Base-by-base conservation (phyloP, 805 yeast species). In the Lipomyces lipofer region DNA sequence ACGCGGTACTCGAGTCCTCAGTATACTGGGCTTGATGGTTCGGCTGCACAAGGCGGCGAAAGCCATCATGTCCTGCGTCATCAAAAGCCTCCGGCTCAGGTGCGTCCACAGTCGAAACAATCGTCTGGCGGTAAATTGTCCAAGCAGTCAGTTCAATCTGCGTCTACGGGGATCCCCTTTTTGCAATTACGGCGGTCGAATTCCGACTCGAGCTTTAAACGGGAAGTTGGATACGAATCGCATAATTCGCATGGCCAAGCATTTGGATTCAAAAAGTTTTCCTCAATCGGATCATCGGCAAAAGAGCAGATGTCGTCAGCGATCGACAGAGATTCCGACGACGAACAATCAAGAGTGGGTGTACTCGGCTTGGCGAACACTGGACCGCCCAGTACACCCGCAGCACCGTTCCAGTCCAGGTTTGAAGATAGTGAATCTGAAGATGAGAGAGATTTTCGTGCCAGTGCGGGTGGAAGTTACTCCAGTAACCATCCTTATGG, bases 181-280 rank as follows among this genome's bases (percentile, higher is more conserved):
- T 8, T 17, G n/a, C 22, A 1, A n/a, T 17, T 52, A 19, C 33
- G 29, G 42, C 45, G 56, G 24, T 35, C 52, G 8, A 28, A 38
- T 35, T 47, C 56, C 6, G 46, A 15, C 17, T 52, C 56, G 12
- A 47, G 52, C 17, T 52, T 43, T 47, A 25, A 44, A 32, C 48
- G 43, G 32, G 56, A 47, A 39, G 17, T 13, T 7, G 46, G 25
- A 4, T 40, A 28, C 25, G 47, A 19, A 17, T 30, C 42, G 19
- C 35, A 35, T 9, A 39, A 19, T 9, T 30, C 42, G 19, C 35
- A 35, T 9, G 10, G 51, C 28, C n/a, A 36, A 15, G 19, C 49
- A 30, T 46, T 47, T 46, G 56, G 56, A 10, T 47, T 47, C 38
- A 47, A 47, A 28, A 43, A 46, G 9, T 35, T 38, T 19, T 35